phyloP scores from a whole-genome alignment of 129 eudicot genomes.

The Arctium lappa region DNA sequence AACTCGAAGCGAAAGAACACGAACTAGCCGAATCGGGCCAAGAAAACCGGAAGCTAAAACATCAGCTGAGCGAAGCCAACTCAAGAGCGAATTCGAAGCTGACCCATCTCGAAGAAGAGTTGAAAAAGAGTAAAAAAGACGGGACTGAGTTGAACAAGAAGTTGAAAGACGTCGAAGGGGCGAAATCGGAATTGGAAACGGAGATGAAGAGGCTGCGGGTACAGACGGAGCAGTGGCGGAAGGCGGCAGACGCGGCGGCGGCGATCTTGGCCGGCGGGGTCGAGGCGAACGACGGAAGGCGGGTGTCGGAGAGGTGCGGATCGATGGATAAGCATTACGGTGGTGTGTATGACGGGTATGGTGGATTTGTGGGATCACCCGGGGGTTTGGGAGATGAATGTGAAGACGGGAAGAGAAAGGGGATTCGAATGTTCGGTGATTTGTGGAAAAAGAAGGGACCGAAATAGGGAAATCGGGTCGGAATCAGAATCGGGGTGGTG shows the following conservation, averaged over 20 bases:
- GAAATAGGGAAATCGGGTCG: conserved; percentile 28
- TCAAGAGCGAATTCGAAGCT: conserved; percentile 39
- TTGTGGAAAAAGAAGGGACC: conserved; percentile 92
- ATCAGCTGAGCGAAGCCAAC: conserved; percentile 43
- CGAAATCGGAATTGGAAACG: conserved; percentile 43
- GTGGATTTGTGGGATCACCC: conserved; percentile 62
- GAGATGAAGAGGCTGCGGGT: conserved; percentile 87
- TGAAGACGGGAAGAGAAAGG: conserved; percentile 69
- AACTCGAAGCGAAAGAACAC: conserved; percentile 49
- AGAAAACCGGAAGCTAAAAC: conserved; percentile 53
- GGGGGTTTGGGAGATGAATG: conserved; percentile 50
- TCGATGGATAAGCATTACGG: conserved; percentile 81
- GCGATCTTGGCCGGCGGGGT: conserved; percentile 62
- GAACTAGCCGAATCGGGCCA: conserved; percentile 19
- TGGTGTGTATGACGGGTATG: conserved; percentile 47
- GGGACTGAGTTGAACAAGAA: conserved; percentile 38
- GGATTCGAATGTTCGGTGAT: conserved; percentile 89
- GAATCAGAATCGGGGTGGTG: background rate
- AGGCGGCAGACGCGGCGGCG: conserved; percentile 97
- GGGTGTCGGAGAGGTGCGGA: conserved; percentile 70
- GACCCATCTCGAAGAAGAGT: conserved; percentile 37
- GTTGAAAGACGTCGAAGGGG: conserved; percentile 54
- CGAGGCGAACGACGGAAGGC: conserved; percentile 47
- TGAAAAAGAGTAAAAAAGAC: conserved; percentile 40
- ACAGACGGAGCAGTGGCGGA: conserved; percentile 97